phyloP scores from a whole-genome alignment of 2,329 filamentous ascomycete genomes.

The Ascomycota sp. region DNA sequence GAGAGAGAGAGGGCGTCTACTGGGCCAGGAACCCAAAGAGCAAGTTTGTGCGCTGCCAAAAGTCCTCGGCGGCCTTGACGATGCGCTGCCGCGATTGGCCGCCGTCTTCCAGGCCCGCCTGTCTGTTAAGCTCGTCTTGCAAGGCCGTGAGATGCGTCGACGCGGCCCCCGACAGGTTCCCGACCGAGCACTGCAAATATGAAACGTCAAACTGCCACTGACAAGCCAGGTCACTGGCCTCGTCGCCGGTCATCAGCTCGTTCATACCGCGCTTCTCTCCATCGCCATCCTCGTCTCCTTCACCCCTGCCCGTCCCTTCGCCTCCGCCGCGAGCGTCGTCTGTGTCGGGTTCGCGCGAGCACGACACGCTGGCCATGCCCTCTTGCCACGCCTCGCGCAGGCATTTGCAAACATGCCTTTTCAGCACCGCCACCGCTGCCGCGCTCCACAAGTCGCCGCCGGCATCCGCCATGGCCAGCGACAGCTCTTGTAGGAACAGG shows the following conservation, averaged over 20 bases:
- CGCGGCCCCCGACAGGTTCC: slow-evolving; percentile 6
- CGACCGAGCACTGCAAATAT: slow-evolving; percentile 27
- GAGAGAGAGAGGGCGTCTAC: too few species aligned
- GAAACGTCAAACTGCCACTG: slow-evolving; percentile 43
- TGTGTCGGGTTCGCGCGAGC: too few species aligned
- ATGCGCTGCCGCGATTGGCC: slow-evolving; percentile 31
- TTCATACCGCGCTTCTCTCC: not conserved
- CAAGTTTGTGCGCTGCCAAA: slow-evolving; percentile 65
- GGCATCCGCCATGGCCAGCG: slow-evolving; percentile 43
- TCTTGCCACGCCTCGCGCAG: slow-evolving; percentile 29
- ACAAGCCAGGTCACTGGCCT: slow-evolving; percentile 23
- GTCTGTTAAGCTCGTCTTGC: slow-evolving; percentile 22
- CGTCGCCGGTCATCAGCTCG: too few species aligned
- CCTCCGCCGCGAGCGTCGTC: slow-evolving; percentile 1
- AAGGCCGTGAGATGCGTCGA: slow-evolving; percentile 20
- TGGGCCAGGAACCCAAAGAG: slow-evolving; percentile 59
- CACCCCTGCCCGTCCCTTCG: not conserved
- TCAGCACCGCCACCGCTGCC: slow-evolving; percentile 41
- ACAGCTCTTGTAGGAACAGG: slow-evolving; percentile 45
- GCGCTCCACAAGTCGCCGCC: slow-evolving; percentile 71
- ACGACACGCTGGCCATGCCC: slow-evolving; percentile 14
- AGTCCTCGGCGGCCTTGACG: slow-evolving; percentile 45
- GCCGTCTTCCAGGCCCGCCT: slow-evolving; percentile 27
- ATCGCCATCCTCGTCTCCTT: not conserved
- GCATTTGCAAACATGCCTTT: slow-evolving; percentile 29